Conservation (phyloP, 2,329 filamentous ascomycete species). For the Aspergillus sp. region DNA sequence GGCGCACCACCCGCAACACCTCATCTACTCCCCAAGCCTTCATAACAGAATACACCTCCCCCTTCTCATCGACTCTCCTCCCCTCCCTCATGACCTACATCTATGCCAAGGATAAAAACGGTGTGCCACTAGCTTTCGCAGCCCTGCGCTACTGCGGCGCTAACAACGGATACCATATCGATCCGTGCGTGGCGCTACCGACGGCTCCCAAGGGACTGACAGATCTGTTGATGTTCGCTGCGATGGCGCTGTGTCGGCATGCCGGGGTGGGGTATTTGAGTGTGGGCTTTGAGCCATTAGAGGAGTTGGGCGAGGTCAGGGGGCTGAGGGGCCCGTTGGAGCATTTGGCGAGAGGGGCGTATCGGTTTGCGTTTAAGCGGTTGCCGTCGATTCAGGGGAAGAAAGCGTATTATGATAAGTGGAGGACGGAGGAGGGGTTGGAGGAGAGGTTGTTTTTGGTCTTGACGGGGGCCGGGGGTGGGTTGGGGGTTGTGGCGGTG, state of each 20-base stretch:
- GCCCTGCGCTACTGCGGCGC: conserved; percentile 41
- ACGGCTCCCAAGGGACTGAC: conserved; percentile 40
- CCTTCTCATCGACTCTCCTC: conserved; percentile 30
- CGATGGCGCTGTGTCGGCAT: conserved; percentile 41
- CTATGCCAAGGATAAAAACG: conserved; percentile 36
- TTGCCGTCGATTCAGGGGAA: conserved; percentile 39
- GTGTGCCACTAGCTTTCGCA: conserved; percentile 40
- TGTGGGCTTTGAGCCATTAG: conserved; percentile 43
- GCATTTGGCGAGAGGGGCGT: conserved; percentile 32
- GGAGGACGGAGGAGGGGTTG: conserved; percentile 35
- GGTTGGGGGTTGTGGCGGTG: conserved; percentile 36
- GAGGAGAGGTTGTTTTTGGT: conserved; percentile 39
- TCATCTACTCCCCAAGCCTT: conserved; percentile 36
- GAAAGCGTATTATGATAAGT: conserved; percentile 45
- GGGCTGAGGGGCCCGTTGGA: conserved; percentile 33
- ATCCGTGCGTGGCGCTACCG: conserved; percentile 41
- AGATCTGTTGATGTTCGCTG: conserved; percentile 40
- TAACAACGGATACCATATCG: conserved; percentile 44
- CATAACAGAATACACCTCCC: conserved; percentile 43
- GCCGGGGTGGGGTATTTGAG: conserved; percentile 38
- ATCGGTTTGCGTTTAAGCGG: conserved; percentile 34
- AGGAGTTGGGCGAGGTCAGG: conserved; percentile 33
- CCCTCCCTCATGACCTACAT: conserved; percentile 45
- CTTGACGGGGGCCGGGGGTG: conserved; percentile 37
- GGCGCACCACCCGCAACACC: conserved; percentile 39